phyloP scores from a whole-genome alignment of 208 protist species.

The Sergeia podlipaevii region DNA sequence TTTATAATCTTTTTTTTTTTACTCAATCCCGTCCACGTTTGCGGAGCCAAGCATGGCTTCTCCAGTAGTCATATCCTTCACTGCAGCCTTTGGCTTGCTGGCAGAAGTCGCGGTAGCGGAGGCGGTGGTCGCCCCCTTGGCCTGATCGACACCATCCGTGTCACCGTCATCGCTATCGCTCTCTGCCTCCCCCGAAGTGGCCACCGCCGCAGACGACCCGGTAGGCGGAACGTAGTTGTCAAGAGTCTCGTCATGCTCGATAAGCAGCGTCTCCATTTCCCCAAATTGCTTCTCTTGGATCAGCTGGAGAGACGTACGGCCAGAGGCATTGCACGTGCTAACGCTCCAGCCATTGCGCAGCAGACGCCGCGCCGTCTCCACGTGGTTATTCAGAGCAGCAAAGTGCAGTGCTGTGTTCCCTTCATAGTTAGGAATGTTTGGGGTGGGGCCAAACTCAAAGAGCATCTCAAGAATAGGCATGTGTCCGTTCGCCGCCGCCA shows the following conservation, averaged over 20 bases:
- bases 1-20: neutral
- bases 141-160: neutral
- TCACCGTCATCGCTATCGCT: neutral
- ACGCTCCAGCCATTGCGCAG: constrained; percentile 56
- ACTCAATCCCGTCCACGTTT: constrained; percentile 71
- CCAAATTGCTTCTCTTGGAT: constrained; percentile 81
- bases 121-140: neutral
- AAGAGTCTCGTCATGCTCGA: constrained; percentile 62
- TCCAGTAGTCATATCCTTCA: constrained; percentile 16
- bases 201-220: constrained; percentile 15
- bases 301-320: constrained; percentile 66
- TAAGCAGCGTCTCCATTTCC: constrained; percentile 78
- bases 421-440: constrained; percentile 70
- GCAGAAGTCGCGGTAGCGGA: neutral
- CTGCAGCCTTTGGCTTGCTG: neutral
- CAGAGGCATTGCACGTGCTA: constrained; percentile 47
- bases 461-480: constrained; percentile 70
- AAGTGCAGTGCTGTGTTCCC: constrained; percentile 88
- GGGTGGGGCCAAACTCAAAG: constrained; percentile 44
- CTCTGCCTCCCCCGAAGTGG: constrained; percentile 5
- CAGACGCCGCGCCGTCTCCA: constrained; percentile 54
- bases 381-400: constrained; percentile 84
- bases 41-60: constrained; percentile 45
- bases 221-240: constrained; percentile 39
- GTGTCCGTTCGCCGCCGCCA: constrained; percentile 86